These are phyloP conservation scores for Pleurotus eryngii DNA, from an alignment of 768 basidiomycete species.

Conservation along the genomic window DNA sequence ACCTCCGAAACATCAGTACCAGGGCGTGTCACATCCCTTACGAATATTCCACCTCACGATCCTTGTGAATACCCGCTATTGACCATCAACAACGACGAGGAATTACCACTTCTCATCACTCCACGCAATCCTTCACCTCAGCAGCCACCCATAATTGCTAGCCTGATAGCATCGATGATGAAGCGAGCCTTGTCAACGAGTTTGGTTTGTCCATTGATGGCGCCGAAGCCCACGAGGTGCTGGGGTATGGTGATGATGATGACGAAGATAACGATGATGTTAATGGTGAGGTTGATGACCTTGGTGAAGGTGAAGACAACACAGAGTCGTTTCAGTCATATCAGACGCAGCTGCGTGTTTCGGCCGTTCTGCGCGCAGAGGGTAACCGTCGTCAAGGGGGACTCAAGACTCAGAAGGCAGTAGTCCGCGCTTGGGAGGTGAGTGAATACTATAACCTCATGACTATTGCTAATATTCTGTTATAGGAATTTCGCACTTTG, in stretches of 20 bases:
- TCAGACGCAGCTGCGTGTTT: not conserved
- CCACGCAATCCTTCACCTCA: conserved; percentile 22
- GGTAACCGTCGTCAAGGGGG: conserved; percentile 20
- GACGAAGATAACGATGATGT: conserved; percentile 7
- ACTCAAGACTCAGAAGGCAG: conserved; percentile 19
- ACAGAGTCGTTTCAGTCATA: no score
- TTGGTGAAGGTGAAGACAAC: not conserved
- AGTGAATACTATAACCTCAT: not conserved
- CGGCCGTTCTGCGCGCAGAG: conserved; percentile 18
- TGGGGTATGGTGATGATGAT: conserved; percentile 6
- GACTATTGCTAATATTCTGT: no score
- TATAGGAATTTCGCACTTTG: no score
- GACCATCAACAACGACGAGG: no score
- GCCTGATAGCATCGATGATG: not conserved
- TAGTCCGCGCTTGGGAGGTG: conserved; percentile 21
- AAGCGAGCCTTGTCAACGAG: not conserved
- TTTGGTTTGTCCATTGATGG: not conserved
- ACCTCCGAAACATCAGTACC: no score
- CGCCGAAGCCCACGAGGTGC: not conserved
- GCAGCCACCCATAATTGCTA: not conserved
- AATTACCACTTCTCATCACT: no score
- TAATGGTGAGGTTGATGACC: no score
- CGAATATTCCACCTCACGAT: no score
- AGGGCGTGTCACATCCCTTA: no score
- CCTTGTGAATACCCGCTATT: no score